phyloP scores from a whole-genome alignment of 345 rosid genomes.

The Dimocarpus longan region DNA sequence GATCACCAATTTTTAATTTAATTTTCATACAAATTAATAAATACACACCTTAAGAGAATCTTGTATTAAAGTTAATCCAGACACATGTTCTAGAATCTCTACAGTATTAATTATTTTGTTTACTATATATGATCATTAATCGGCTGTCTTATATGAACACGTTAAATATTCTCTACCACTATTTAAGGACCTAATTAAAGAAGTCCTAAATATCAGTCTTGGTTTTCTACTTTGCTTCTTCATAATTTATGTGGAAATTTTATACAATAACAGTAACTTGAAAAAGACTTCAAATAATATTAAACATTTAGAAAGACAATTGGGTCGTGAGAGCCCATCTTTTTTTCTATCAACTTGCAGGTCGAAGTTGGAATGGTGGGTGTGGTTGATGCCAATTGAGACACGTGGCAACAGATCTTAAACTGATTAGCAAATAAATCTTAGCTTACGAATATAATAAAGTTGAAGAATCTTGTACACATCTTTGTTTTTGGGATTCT shows the following conservation, averaged over 20 bases:
- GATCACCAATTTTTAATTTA: too few relatives aligned
- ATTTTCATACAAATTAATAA: neutral
- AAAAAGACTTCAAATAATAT: neutral
- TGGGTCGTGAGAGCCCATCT: neutral
- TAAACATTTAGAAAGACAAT: neutral
- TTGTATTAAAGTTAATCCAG: neutral
- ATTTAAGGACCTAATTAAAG: neutral
- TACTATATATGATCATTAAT: too few relatives aligned
- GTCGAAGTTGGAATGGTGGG: conserved; percentile 24
- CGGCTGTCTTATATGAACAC: too few relatives aligned
- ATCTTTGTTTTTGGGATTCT: neutral
- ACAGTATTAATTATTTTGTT: too few relatives aligned
- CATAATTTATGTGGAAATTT: too few relatives aligned
- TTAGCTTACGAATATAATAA: neutral
- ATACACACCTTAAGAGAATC: too few relatives aligned
- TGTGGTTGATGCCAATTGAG: neutral
- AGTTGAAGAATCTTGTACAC: neutral
- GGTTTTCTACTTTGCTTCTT: neutral
- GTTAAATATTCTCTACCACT: neutral
- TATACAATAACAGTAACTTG: neutral
- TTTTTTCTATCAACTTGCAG: neutral
- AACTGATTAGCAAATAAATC: neutral
- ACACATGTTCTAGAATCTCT: neutral
- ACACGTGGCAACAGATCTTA: conserved; percentile 1
- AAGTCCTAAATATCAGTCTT: neutral